These are phyloP conservation scores for Hysterium pulicare DNA, from an alignment of 2,329 filamentous ascomycete species.

Conservation along the genomic window DNA sequence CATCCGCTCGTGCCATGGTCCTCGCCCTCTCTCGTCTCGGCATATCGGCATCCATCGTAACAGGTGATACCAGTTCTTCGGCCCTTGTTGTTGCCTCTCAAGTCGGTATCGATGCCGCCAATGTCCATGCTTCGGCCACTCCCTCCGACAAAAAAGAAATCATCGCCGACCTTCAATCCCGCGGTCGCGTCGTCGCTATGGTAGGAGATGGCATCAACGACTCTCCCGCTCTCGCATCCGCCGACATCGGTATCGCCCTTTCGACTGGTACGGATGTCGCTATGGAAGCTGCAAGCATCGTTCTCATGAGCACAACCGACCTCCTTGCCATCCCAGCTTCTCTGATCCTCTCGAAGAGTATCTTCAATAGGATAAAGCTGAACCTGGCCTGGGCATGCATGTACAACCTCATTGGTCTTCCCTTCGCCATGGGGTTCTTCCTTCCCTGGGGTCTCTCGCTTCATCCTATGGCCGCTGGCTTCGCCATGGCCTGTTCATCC, in stretches of 20 bases:
- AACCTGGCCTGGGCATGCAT: constrained; percentile 90
- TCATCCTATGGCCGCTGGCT: constrained; percentile 91
- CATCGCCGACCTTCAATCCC: constrained; percentile 69
- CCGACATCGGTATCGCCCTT: constrained; percentile 90
- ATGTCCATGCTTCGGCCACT: constrained; percentile 83
- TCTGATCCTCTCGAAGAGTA: constrained; percentile 74
- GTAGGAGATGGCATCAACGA: constrained; percentile 97
- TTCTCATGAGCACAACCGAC: constrained; percentile 89
- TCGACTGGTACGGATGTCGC: constrained; percentile 92
- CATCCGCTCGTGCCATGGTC: constrained; percentile 76
- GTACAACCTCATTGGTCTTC: constrained; percentile 88
- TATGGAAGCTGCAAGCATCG: constrained; percentile 94
- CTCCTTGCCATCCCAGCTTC: constrained; percentile 90
- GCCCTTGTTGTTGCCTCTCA: constrained; percentile 77
- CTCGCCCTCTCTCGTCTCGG: constrained; percentile 79
- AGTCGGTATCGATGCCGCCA: constrained; percentile 72
- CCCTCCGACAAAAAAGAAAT: constrained; percentile 90
- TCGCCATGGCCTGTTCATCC: constrained; percentile 87
- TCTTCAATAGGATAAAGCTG: constrained; percentile 89
- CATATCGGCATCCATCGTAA: constrained; percentile 86
- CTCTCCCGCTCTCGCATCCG: constrained; percentile 88
- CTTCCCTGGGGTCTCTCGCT: constrained; percentile 82
- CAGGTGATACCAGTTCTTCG: constrained; percentile 83
- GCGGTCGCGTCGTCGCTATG: constrained; percentile 83
- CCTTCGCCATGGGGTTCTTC: constrained; percentile 96